These are phyloP conservation scores for Aspergillus viridinutans DNA, from an alignment of 2,329 filamentous ascomycete genomes.

Conservation along the genomic window DNA sequence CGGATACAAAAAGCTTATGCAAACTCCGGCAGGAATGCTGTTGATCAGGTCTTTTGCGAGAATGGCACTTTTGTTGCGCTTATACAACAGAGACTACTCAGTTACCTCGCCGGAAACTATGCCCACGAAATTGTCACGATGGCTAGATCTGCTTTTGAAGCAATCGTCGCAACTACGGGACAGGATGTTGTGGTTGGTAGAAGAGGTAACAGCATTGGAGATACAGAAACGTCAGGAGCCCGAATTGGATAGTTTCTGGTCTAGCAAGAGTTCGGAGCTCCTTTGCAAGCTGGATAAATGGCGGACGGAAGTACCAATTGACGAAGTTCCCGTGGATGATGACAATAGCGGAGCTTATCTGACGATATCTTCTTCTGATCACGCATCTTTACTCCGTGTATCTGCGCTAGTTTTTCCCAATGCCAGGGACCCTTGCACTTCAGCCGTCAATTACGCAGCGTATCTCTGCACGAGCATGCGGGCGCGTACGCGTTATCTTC, in stretches of 20 bases:
- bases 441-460: conserved; percentile 11
- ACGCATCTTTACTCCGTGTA: conserved; percentile 1
- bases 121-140: conserved; percentile 1
- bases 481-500: conserved; percentile 7
- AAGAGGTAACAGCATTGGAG: conserved; percentile 9
- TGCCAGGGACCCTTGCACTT: conserved; percentile 6
- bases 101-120: conserved; percentile 10
- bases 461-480: conserved; percentile 11
- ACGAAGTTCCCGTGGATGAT: conserved; percentile 8
- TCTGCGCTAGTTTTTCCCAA: conserved; percentile 8
- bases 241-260: conserved; percentile 1
- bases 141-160: conserved; percentile 5
- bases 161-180: conserved; percentile 6
- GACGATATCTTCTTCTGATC: conserved; percentile 5
- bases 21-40: conserved; percentile 7
- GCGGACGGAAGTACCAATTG: conserved; percentile 2
- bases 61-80: conserved; percentile 12
- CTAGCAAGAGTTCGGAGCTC: conserved; percentile 1
- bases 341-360: conserved; percentile 1
- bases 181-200: conserved; percentile 6
- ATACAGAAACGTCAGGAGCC: conserved; percentile 11
- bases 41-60: conserved; percentile 10
- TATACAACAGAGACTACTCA: conserved; percentile 12
- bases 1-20: conserved; percentile 3
- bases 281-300: conserved; percentile 1